Base-by-base conservation (phyloP, 2,329 filamentous ascomycete genomes). In the Aspergillus persii region DNA sequence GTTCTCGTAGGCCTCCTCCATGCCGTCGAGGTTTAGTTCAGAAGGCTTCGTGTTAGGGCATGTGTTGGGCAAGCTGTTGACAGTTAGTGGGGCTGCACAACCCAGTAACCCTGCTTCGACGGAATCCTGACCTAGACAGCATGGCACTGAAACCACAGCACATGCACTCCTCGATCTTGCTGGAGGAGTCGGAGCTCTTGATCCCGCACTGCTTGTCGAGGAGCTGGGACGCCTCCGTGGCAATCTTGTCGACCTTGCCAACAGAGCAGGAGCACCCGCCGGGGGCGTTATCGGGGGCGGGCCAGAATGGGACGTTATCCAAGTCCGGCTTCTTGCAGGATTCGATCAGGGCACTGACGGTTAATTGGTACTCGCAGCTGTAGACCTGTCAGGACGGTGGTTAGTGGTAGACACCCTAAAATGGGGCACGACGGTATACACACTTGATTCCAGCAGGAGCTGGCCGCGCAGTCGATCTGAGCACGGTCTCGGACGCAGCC, bases 261-360 rank as follows among this genome's bases (percentile, higher is more conserved):
- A 66, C 3, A n/a, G 65, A 64, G 61, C 66, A 68, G 3, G 66
- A 66, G 29, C 63, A 68, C 9, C 63, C 55, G n/a, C 50, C 60
- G 4, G 60, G 48, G 12, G 61, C 59, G 48, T 66, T 54, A 18
- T 61, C 57, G 0, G 66, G 63, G 6, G 60, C 48, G 5, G 63
- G 64, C 60, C 54, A 68, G 30, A 61, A 68, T 4, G 63, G 63
- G 9, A 66, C 33, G 4, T 52, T 29, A 31, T 64, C 53, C 3
- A 50, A 15, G 8, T 65, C 50, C 5, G 57, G 47, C 3, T 53
- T 52, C 15, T 9, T 15, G 8, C 63, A 65, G 15, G 48, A 3
- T 4, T 50, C 39, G 26, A 62, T 3, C 4, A 60, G 27, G 29
- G 60, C 57, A 9, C 59, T 7, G 9, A 26, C 49, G 4, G 49